Evolutionary conservation across 139 green algal species (phyloP).

Genomic region (Diplosphaera chodatii): DNA sequence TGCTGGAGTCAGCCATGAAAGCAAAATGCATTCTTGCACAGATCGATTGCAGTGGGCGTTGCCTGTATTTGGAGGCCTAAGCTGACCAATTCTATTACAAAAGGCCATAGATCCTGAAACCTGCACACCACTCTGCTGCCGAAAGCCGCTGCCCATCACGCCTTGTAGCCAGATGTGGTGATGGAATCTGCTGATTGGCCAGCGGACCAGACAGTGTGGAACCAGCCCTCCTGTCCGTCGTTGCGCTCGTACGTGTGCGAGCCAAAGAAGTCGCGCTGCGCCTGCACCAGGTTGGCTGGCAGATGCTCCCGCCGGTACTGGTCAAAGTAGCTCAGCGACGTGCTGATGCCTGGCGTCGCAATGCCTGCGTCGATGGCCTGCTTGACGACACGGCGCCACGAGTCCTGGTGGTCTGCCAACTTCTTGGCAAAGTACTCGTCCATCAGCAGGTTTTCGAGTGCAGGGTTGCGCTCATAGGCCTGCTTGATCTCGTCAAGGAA

Average conservation of each 20-base stretch:
- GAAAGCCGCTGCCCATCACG: too few species aligned
- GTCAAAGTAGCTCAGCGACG: conserved; percentile 95
- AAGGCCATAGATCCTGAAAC: too few species aligned
- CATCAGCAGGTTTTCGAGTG: conserved; percentile 81
- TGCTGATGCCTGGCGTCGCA: conserved; percentile 75
- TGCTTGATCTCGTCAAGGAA: conserved; percentile 97
- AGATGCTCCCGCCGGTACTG: conserved; percentile 82
- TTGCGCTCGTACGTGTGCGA: conserved; percentile 93
- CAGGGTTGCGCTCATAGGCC: conserved; percentile 77
- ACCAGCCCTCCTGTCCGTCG: conserved; percentile 73
- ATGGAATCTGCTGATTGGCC: conserved; percentile 82
- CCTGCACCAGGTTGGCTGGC: conserved; percentile 95
- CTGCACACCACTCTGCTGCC: too few species aligned
- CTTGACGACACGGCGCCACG: conserved; percentile 84
- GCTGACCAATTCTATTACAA: too few species aligned
- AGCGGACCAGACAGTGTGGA: conserved; percentile 87
- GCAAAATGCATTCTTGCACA: too few species aligned
- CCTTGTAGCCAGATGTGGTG: conserved; percentile 82
- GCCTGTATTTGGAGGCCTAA: too few species aligned
- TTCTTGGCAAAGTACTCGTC: conserved; percentile 83
- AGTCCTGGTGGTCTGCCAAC: conserved; percentile 60
- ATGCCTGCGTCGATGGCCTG: conserved; percentile 39
- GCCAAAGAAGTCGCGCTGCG: conserved; percentile 98
- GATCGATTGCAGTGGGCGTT: too few species aligned
- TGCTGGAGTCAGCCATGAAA: too few species aligned